Conservation (phyloP, 192 early-diverging fungal species). For the Coemansia aciculifera region DNA sequence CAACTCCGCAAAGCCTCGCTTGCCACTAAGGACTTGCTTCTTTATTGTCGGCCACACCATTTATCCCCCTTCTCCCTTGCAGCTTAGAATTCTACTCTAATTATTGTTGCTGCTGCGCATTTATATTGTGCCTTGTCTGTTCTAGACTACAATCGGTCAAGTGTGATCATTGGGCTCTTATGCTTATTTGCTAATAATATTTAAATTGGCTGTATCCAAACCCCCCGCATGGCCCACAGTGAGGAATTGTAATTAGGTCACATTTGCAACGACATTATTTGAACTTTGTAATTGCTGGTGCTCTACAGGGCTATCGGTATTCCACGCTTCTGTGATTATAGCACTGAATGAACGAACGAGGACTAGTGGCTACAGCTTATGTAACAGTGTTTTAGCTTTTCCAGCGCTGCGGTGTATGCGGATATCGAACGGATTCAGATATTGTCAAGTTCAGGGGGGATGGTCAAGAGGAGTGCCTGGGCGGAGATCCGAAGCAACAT, state of each 20-base stretch:
- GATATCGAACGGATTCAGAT: not conserved
- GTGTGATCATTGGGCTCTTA: not conserved
- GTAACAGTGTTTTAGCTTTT: slow-evolving; percentile 6
- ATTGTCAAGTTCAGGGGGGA: not conserved
- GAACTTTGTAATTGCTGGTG: not conserved
- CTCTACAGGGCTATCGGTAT: not conserved
- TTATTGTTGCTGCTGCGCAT: slow-evolving; percentile 1
- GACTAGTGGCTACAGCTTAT: not conserved
- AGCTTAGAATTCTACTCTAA: not conserved
- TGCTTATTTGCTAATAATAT: not conserved
- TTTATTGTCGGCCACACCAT: not conserved
- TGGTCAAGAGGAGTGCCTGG: slow-evolving; percentile 4
- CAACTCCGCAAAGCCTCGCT: slow-evolving; percentile 3
- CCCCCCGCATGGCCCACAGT: not conserved
- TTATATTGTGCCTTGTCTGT: not conserved
- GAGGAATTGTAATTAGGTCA: not conserved
- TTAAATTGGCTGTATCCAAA: not conserved
- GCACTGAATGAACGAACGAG: not conserved
- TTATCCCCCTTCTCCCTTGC: not conserved
- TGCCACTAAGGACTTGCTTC: not conserved
- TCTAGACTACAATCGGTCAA: slow-evolving; percentile 3
- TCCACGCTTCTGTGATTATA: not conserved
- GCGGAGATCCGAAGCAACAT: slow-evolving; percentile 8
- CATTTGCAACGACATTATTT: not conserved
- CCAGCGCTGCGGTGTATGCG: not conserved